Base-by-base conservation (phyloP, 352 stramenopile species). In the Phytophthora multivora region DNA sequence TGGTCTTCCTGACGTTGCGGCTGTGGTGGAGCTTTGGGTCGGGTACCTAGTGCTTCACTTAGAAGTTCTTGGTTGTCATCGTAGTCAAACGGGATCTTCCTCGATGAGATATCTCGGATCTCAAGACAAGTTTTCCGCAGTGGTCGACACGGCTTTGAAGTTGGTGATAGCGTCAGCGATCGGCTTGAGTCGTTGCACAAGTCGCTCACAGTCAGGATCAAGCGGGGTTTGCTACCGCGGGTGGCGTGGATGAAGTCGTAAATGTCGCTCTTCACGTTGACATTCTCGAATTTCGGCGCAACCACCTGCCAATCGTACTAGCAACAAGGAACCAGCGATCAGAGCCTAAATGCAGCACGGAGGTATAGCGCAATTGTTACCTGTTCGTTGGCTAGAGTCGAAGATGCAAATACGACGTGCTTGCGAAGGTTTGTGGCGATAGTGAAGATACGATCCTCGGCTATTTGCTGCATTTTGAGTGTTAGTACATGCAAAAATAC, bases 291-390 rank as follows among this genome's bases (percentile, higher is more conserved):
- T 45, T 83, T 86, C 30, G 63, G 69, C 6, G 84, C 82, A 47
- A 89, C 72, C 55, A 92, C 89, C 47, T 95, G 86, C 83, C 84
- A 95, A 26, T 95, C 86, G 51, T 95, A 95, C 86, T 94, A 51
- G 6, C 13, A 46, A 68, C 5, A 38, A 53, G 26, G 58, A 51
- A 6, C 19, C 5, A 23, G 21, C 8, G 21, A 31, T 31, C 10
- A 48, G 21, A 9, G 28, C n/a, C 8, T 12, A 23, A 41, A 12
- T 21, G 25, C 8, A 43, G 4, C 38, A 43, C 1, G 15, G 16
- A 19, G 25, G 2, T 12, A 12, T 9, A 30, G 7, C 15, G 7
- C 8, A 13, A 30, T 4, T 18, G n/a, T 38, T 72, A 91, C 85
- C 77, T 95, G 86, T 41, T 89, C 72, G 50, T 93, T 93, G 13